Conservation (phyloP, 108 stramenopile species). For the Parietichytrium sp. region DNA sequence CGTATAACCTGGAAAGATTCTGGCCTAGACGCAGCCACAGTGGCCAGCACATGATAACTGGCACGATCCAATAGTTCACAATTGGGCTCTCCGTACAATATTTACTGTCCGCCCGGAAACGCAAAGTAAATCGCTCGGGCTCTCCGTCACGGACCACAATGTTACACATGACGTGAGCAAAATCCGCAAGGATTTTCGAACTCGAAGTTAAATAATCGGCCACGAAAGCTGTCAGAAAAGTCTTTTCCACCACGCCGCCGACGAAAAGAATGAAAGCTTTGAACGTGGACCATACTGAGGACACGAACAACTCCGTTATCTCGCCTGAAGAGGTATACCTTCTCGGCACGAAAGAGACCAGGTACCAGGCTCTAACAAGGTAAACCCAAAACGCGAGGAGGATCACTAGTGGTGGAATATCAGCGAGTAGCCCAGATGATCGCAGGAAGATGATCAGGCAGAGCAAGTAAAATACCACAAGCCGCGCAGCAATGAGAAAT, state of each 20-base stretch:
- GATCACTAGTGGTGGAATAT: background rate
- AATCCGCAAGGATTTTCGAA: background rate
- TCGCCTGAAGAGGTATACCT: too few relatives aligned
- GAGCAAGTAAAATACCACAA: background rate
- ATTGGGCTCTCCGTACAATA: background rate
- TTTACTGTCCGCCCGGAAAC: background rate
- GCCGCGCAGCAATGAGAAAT: background rate
- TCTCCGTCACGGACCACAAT: background rate
- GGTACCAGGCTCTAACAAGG: too few relatives aligned
- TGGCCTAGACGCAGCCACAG: constrained; percentile 31
- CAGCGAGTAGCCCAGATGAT: background rate
- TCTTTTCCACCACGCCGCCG: background rate
- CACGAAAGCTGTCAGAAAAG: constrained; percentile 10
- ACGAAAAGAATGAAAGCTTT: background rate
- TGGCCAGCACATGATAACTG: constrained; percentile 24
- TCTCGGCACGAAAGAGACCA: too few relatives aligned
- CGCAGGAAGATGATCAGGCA: constrained; percentile 9
- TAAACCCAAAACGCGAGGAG: background rate
- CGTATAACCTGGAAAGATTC: background rate
- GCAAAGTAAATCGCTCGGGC: background rate
- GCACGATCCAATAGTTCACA: background rate
- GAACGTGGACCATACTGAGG: background rate
- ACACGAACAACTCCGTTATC: too few relatives aligned
- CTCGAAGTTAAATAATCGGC: background rate
- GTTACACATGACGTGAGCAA: background rate